Evolutionary conservation across 1,284 basidiomycete species (phyloP).

Genomic region (Apiotrichum porosum): DNA sequence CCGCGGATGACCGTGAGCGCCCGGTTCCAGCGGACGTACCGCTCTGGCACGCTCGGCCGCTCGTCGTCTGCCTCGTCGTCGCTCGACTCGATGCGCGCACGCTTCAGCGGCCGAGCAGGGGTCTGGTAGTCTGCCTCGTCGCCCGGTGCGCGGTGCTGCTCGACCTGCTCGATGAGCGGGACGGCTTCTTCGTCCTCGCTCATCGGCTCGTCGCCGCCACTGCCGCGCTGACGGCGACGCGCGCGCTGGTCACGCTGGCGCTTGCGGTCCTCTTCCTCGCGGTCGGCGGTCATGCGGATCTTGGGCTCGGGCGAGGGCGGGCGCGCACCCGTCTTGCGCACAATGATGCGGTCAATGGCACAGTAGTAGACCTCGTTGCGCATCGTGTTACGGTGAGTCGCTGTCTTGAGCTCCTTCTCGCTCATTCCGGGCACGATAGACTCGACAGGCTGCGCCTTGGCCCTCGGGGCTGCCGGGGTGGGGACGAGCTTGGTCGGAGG

Average conservation of each 20-base stretch:
- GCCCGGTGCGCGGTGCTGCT: constrained; percentile 42
- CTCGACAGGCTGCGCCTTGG: background rate
- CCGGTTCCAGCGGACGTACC: constrained; percentile 68
- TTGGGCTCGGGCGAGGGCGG: constrained; percentile 75
- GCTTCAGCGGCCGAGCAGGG: constrained; percentile 49
- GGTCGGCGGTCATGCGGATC: constrained; percentile 64
- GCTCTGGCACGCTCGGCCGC: background rate
- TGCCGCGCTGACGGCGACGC: constrained; percentile 57
- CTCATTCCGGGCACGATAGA: constrained; percentile 31
- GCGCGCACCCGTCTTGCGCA: constrained; percentile 63
- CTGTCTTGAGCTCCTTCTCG: constrained; percentile 40
- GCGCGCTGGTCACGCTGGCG: constrained; percentile 62
- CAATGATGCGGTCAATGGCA: constrained; percentile 51
- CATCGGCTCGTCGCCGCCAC: too few relatives aligned
- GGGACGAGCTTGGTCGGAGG: constrained; percentile 9
- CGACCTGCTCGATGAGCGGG: constrained; percentile 15
- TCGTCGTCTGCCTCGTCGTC: constrained; percentile 1
- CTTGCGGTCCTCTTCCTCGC: constrained; percentile 64
- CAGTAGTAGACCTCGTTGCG: constrained; percentile 46
- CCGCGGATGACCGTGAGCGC: constrained; percentile 52
- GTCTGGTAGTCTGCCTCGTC: constrained; percentile 74
- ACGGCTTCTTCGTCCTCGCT: constrained; percentile 37
- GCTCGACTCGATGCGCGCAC: constrained; percentile 40
- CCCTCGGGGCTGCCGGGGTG: constrained; percentile 1
- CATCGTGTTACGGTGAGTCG: constrained; percentile 40